phyloP scores from a whole-genome alignment of 2,329 filamentous ascomycete species.

The Boeremia lycopersici region DNA sequence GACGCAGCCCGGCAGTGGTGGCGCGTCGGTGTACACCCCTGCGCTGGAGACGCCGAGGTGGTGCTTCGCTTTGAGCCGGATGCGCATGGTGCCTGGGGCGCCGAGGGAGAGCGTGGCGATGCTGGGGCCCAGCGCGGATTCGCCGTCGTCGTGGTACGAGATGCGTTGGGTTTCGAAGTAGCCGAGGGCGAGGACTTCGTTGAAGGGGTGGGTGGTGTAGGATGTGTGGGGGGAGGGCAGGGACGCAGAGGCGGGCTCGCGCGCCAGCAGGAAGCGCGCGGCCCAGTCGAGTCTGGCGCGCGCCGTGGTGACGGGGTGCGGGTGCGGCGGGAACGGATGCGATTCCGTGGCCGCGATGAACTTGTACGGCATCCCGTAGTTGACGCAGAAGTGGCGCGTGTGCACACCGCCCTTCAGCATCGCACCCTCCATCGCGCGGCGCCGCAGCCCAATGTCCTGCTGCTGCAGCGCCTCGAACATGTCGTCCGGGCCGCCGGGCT shows the following conservation, averaged over 20 bases:
- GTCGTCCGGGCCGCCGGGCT: constrained; percentile 63
- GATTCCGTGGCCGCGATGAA: constrained; percentile 62
- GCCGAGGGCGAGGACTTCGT: constrained; percentile 67
- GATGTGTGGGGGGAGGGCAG: not conserved
- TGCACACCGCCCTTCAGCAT: constrained; percentile 52
- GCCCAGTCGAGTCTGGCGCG: constrained; percentile 64
- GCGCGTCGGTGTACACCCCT: constrained; percentile 40
- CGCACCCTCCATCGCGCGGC: constrained; percentile 20
- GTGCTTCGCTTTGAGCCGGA: constrained; percentile 62
- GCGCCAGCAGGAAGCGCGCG: constrained; percentile 50
- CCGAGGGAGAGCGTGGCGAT: constrained; percentile 66
- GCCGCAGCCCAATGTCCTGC: constrained; percentile 46
- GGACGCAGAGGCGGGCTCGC: not conserved
- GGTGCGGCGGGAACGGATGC: constrained; percentile 27
- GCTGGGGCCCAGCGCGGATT: constrained; percentile 65
- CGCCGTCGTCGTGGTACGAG: constrained; percentile 70
- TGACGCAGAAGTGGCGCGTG: constrained; percentile 60
- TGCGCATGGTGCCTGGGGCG: constrained; percentile 62
- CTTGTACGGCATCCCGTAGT: constrained; percentile 70
- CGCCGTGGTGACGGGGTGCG: constrained; percentile 55
- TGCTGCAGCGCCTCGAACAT: constrained; percentile 60
- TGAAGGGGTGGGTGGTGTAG: constrained; percentile 54
- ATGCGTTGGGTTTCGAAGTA: constrained; percentile 68
- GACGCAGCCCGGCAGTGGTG: constrained; percentile 36
- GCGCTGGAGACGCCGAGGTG: constrained; percentile 45